A percentile compares a stretch with the other conserved stretches of the same genome.
Conservation (phyloP, 1,284 basidiomycete genomes). For the Tremellales sp. region DNA sequence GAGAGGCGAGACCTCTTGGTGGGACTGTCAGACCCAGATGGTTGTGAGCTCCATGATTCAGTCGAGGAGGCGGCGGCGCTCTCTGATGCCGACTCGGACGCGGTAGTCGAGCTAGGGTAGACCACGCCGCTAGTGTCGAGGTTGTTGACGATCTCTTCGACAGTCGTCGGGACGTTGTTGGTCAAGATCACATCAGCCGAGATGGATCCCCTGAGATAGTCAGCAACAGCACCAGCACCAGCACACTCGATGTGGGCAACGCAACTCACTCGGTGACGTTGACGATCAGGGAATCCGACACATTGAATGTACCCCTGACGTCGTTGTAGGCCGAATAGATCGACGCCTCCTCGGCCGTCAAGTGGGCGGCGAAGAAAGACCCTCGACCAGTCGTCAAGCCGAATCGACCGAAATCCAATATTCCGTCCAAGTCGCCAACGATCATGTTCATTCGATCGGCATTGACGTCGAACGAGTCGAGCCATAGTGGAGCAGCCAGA, state of each 20-base stretch:
- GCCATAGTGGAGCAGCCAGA: slow-evolving; percentile 8
- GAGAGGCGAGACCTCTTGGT: not conserved
- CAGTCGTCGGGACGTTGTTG: slow-evolving; percentile 12
- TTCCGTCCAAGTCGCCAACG: slow-evolving; percentile 33
- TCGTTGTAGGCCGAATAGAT: slow-evolving; percentile 30
- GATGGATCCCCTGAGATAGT: slow-evolving; percentile 26
- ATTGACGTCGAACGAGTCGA: slow-evolving; percentile 22
- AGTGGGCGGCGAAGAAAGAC: slow-evolving; percentile 31
- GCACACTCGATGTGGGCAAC: not conserved
- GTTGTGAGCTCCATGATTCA: not conserved
- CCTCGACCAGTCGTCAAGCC: slow-evolving; percentile 27
- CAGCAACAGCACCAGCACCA: too few relatives aligned
- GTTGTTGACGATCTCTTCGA: slow-evolving; percentile 7
- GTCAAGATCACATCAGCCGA: slow-evolving; percentile 37
- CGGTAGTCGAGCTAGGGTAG: not conserved
- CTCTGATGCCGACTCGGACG: not conserved
- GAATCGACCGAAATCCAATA: slow-evolving; percentile 31
- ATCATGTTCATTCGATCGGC: slow-evolving; percentile 41
- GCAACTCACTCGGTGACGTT: slow-evolving; percentile 39
- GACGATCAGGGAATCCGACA: slow-evolving; percentile 34
- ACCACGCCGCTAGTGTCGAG: slow-evolving; percentile 3
- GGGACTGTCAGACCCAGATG: slow-evolving; percentile 1
- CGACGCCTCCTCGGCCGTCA: slow-evolving; percentile 26
- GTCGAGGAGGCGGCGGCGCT: slow-evolving; percentile 1
- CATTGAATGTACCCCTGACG: slow-evolving; percentile 43